Evolutionary conservation across 306 rosid genomes (phyloP).

Genomic region (Vigna hirtella): DNA sequence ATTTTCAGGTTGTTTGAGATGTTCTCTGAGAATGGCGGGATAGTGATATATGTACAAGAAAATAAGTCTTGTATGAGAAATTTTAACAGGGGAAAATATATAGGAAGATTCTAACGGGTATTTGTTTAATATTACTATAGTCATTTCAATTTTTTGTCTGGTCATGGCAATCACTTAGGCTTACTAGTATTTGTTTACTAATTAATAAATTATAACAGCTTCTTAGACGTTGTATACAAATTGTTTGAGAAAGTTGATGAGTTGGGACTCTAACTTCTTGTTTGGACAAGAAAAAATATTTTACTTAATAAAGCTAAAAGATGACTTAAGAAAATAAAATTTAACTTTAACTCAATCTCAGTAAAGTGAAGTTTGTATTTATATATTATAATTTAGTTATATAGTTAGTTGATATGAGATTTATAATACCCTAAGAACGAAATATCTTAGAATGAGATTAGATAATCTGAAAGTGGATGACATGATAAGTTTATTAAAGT

Average conservation of each 20-base stretch:
- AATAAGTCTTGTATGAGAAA: slow-evolving; percentile 30
- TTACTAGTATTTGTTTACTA: not conserved
- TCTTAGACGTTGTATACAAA: not conserved
- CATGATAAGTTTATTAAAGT: too few species aligned
- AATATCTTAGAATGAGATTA: too few species aligned
- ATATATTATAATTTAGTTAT: too few species aligned
- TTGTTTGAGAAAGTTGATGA: not conserved
- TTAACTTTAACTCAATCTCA: too few species aligned
- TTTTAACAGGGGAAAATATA: not conserved
- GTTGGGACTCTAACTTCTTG: not conserved
- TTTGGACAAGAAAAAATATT: not conserved
- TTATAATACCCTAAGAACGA: too few species aligned
- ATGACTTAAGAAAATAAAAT: too few species aligned
- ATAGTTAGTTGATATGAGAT: too few species aligned
- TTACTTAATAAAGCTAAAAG: too few species aligned
- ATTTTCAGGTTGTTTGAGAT: slow-evolving; percentile 46
- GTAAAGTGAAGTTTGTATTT: too few species aligned
- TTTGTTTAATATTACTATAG: too few species aligned
- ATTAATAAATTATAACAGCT: not conserved
- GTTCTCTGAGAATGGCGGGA: slow-evolving; percentile 35
- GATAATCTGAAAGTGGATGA: too few species aligned
- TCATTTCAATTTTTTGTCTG: not conserved
- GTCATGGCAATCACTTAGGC: not conserved
- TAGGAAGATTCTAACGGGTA: not conserved
- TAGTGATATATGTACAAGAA: slow-evolving; percentile 30